phyloP scores from a whole-genome alignment of 768 basidiomycete genomes.

The Leccinum broughii region DNA sequence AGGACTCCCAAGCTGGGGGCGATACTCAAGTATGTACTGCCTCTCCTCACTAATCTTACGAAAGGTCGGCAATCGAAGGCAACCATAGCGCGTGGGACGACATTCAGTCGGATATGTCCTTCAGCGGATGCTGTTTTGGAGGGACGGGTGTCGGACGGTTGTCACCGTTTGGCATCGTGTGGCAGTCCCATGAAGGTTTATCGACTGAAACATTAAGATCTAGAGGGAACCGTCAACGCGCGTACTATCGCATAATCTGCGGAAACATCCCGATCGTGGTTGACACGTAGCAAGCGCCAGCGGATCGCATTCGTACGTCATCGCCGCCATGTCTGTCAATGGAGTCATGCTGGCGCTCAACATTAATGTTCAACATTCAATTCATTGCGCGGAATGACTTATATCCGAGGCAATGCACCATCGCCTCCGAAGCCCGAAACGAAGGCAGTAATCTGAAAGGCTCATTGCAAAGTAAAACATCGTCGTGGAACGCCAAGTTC shows the following conservation, averaged over 20 bases:
- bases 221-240: neutral
- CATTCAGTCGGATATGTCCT: neutral
- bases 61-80: neutral
- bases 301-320: neutral
- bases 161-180: neutral
- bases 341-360: neutral
- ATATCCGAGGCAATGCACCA: conserved; percentile 1
- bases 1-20: neutral
- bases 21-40: neutral
- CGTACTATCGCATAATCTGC: neutral
- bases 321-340: conserved; percentile 3
- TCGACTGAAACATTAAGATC: conserved; percentile 19
- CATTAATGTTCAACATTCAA: neutral
- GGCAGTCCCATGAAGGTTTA: neutral
- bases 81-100: neutral
- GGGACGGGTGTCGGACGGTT: neutral
- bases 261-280: conserved; percentile 2
- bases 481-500: neutral
- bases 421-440: neutral
- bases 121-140: neutral
- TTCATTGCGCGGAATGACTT: neutral
- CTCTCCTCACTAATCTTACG: neutral
- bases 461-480: conserved; percentile 9
- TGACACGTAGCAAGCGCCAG: conserved; percentile 3
- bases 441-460: neutral